phyloP scores from a whole-genome alignment of 495 filamentous ascomycete genomes.

The Penicillium tannophilum region DNA sequence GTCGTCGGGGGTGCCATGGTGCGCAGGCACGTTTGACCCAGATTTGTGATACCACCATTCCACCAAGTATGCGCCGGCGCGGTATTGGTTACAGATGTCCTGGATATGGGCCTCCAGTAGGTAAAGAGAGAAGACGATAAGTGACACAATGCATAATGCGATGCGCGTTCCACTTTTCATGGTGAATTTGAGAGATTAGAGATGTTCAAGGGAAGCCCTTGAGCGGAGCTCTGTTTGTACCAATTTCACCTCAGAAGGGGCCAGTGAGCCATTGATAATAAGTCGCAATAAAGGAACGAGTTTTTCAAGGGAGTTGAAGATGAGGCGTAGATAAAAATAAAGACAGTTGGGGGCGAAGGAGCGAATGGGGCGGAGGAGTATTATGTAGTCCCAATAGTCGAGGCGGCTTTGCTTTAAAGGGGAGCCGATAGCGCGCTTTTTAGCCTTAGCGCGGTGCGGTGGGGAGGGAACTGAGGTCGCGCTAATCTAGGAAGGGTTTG shows the following conservation, averaged over 20 bases:
- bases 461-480: neutral
- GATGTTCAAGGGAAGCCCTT: slow-evolving; percentile 13
- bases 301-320: neutral
- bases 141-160: slow-evolving; percentile 29
- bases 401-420: neutral
- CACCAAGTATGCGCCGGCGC: slow-evolving; percentile 45
- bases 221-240: slow-evolving; percentile 13
- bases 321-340: neutral
- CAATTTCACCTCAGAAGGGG: slow-evolving; percentile 13
- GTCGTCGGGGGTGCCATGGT: slow-evolving; percentile 27
- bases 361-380: neutral
- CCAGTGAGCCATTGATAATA: slow-evolving; percentile 17
- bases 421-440: slow-evolving; percentile 2
- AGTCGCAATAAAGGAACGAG: neutral
- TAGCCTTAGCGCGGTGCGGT: neutral
- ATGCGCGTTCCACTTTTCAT: slow-evolving; percentile 47
- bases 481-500: neutral
- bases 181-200: slow-evolving; percentile 16
- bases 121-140: slow-evolving; percentile 39
- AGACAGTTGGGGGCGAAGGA: neutral
- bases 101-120: slow-evolving; percentile 40
- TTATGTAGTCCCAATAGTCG: neutral
- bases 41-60: slow-evolving; percentile 33
- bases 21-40: slow-evolving; percentile 1
- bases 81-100: slow-evolving; percentile 48